These are phyloP conservation scores for Rhodamnia argentea DNA, from an alignment of 345 rosid genomes.

Conservation along the genomic window DNA sequence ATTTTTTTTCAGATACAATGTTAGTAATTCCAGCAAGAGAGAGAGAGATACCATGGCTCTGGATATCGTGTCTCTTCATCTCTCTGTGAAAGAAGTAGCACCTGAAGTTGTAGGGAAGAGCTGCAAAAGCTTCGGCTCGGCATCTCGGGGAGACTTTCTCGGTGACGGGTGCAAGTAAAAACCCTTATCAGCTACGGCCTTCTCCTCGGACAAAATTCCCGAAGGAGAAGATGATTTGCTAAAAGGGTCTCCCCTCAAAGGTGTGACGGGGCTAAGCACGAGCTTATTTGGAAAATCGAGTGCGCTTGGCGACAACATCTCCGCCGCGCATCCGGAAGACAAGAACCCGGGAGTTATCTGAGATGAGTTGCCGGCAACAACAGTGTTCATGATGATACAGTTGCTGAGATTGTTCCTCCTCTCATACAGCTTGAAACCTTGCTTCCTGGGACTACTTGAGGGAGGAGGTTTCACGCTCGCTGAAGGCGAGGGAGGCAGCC, in stretches of 20 bases:
- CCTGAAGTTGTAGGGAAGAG: constrained; percentile 29
- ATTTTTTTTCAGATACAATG: not conserved
- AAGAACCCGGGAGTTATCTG: not conserved
- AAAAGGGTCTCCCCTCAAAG: not conserved
- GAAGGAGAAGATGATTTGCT: not conserved
- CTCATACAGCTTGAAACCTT: constrained; percentile 1
- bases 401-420: not conserved
- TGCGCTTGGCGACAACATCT: not conserved
- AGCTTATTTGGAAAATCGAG: not conserved
- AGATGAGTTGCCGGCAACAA: not conserved
- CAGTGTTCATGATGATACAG: not conserved
- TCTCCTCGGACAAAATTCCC: not conserved
- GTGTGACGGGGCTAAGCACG: constrained; percentile 1
- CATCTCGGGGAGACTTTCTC: constrained; percentile 17
- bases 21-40: not conserved
- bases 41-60: not conserved
- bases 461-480: constrained; percentile 1
- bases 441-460: constrained; percentile 3
- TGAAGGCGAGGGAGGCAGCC: not conserved
- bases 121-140: constrained; percentile 20
- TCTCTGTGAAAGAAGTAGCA: not conserved
- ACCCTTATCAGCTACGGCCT: constrained; percentile 21
- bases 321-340: not conserved
- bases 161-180: constrained; percentile 35
- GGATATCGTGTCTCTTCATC: not conserved